Conservation (phyloP, 129 eudicot species). For the Calendula officinalis region DNA sequence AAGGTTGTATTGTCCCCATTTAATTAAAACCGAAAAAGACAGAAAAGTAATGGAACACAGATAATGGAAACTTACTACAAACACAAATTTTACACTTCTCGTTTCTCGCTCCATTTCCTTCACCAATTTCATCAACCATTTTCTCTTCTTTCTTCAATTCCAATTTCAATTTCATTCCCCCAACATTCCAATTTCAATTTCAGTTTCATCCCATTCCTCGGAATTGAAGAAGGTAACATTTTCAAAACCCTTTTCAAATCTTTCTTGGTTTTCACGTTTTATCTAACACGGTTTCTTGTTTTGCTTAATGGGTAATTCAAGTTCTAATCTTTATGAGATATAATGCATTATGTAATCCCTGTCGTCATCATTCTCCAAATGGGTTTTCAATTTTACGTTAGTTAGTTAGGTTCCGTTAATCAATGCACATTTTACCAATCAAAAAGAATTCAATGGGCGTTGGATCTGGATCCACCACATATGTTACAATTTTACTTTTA, state of each 20-base stretch:
- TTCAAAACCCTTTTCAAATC: background rate
- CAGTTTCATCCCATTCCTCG: background rate
- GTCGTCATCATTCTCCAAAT: conserved; percentile 34
- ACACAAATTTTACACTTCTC: too few species aligned
- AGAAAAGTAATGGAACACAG: conserved; percentile 35
- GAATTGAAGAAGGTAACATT: background rate
- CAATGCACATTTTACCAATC: conserved; percentile 24
- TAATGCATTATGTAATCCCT: conserved; percentile 21
- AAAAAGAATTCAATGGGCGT: conserved; percentile 48
- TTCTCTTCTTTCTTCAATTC: background rate
- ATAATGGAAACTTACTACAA: background rate
- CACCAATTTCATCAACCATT: background rate
- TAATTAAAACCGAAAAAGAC: conserved; percentile 28
- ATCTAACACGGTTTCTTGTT: background rate
- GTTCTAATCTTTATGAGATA: background rate
- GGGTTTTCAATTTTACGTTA: conserved; percentile 26
- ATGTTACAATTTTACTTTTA: conserved; percentile 24
- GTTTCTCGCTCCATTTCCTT: too few species aligned
- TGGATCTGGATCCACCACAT: conserved; percentile 85
- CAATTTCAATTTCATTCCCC: background rate
- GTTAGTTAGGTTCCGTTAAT: conserved; percentile 12
- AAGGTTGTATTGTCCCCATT: conserved; percentile 36
- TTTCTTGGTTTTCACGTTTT: too few species aligned
- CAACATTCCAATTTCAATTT: background rate
- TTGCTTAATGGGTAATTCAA: conserved; percentile 19